Evolutionary conservation across 2,329 filamentous ascomycete genomes (phyloP).

Genomic region (Calonectria montana): DNA sequence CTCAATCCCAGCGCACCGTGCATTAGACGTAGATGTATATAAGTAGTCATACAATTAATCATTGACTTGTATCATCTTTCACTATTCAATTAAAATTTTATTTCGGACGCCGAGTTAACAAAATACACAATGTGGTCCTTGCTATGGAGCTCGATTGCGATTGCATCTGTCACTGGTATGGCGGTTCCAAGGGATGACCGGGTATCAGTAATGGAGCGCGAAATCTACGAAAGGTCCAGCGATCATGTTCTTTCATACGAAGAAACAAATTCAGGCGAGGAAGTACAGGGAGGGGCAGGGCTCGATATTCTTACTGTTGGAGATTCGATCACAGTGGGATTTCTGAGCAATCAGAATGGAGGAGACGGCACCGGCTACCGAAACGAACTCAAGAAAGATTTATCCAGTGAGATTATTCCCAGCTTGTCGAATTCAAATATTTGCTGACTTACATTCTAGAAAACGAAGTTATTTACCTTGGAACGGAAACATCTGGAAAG

Average conservation of each 20-base stretch:
- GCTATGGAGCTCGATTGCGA: neutral
- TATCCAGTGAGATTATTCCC: conserved; percentile 4
- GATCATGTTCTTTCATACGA: conserved; percentile 10
- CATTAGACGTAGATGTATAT: neutral
- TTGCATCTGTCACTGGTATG: neutral
- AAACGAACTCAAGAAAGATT: neutral
- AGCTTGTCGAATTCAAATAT: neutral
- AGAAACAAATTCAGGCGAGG: neutral
- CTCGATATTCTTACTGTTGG: conserved; percentile 18
- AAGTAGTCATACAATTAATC: neutral
- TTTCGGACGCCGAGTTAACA: neutral
- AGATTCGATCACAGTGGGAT: conserved; percentile 26
- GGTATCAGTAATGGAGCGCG: neutral
- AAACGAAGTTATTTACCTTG: conserved; percentile 20
- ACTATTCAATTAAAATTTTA: neutral
- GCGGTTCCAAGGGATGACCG: neutral
- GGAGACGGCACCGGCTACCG: conserved; percentile 24
- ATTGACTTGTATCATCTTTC: neutral
- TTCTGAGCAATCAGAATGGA: conserved; percentile 9
- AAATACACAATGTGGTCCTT: neutral
- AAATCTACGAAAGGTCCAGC: neutral
- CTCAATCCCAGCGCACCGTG: neutral
- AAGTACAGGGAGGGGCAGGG: conserved; percentile 3
- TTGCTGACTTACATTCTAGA: neutral
- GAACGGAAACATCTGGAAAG: conserved; percentile 5